Percentiles rank a stretch among this genome's conserved stretches.
These are phyloP conservation scores for Ceratocystis albifundus DNA, from an alignment of 2,329 filamentous ascomycete species.

Conservation along the genomic window DNA sequence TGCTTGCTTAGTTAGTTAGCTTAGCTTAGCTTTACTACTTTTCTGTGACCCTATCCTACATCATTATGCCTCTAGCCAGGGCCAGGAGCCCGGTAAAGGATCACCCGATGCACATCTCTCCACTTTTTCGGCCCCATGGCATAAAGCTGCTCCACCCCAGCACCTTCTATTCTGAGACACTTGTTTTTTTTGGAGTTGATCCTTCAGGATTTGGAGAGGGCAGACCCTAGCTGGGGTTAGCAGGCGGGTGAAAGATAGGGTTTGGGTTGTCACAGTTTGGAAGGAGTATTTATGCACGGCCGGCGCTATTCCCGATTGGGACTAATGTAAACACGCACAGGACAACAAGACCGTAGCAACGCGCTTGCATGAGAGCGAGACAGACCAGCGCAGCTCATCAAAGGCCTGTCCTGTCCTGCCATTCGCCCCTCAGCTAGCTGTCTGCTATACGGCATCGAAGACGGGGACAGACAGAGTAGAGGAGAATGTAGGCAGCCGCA, in stretches of 20 bases:
- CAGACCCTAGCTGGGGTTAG: too few relatives aligned
- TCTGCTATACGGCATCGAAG: background rate
- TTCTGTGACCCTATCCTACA: background rate
- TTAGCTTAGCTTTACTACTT: background rate
- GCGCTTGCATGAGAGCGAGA: slow-evolving; percentile 4
- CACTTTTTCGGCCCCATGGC: background rate
- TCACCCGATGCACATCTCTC: background rate
- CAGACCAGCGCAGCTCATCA: background rate
- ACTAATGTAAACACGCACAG: background rate
- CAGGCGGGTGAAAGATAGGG: too few relatives aligned
- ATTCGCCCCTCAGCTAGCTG: background rate
- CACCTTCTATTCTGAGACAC: background rate
- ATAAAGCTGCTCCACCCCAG: background rate
- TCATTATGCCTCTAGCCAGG: background rate
- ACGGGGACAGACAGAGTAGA: background rate
- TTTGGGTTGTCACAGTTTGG: background rate
- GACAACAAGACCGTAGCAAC: background rate
- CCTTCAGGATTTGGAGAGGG: background rate
- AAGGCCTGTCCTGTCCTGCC: background rate
- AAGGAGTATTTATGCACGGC: background rate
- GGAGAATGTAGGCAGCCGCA: background rate
- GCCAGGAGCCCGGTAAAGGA: background rate
- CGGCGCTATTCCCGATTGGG: background rate
- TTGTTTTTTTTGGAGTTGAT: background rate
- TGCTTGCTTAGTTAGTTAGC: background rate